phyloP scores from a whole-genome alignment of 2,329 filamentous ascomycete genomes.

The Penicillium rolfsii region DNA sequence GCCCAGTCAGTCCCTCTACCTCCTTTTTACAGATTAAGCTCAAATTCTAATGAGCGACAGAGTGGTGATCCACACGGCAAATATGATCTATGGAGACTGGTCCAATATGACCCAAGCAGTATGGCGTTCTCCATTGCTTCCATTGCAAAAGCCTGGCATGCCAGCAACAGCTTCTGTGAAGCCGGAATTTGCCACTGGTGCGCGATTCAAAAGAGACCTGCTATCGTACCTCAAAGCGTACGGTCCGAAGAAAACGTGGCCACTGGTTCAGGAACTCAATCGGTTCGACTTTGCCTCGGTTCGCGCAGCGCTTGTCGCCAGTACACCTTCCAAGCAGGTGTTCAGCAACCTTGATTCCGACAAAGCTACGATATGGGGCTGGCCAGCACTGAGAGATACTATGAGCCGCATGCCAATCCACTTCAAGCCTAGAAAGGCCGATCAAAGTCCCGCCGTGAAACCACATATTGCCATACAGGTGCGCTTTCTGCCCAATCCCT shows the following conservation, averaged over 20 bases:
- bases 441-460: constrained; percentile 14
- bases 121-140: constrained; percentile 75
- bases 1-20: constrained; percentile 58
- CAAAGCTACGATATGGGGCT: constrained; percentile 71
- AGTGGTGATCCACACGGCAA: constrained; percentile 83
- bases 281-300: constrained; percentile 71
- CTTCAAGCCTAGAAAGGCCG: constrained; percentile 22
- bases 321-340: constrained; percentile 71
- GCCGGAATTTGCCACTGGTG: constrained; percentile 61
- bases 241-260: constrained; percentile 57
- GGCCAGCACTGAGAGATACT: constrained; percentile 67
- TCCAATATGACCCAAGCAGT: constrained; percentile 82
- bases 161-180: constrained; percentile 16
- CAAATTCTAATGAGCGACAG: constrained; percentile 29
- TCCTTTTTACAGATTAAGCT: background rate
- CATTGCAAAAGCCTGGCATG: constrained; percentile 41
- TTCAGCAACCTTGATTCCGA: constrained; percentile 47
- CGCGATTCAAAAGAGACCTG: constrained; percentile 75
- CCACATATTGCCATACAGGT: constrained; percentile 47
- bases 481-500: constrained; percentile 21
- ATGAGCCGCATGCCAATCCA: constrained; percentile 59
- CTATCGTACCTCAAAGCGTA: constrained; percentile 74
- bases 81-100: constrained; percentile 90
- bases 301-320: constrained; percentile 73
- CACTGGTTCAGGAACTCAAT: constrained; percentile 61